These are phyloP conservation scores for Oidiodendron maius DNA, from an alignment of 495 filamentous ascomycete species.

Conservation along the genomic window DNA sequence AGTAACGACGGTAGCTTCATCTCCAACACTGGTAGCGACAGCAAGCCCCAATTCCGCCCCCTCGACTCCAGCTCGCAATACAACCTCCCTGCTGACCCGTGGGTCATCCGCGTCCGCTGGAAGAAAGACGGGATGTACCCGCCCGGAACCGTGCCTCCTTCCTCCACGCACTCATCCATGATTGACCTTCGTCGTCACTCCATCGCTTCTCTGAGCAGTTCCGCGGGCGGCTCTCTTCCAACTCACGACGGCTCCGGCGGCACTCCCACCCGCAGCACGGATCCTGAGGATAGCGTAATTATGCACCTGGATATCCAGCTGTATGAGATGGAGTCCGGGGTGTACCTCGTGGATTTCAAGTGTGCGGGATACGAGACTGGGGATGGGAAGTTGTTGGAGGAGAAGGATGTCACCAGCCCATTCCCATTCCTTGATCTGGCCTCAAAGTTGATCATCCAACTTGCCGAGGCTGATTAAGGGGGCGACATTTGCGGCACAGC, in stretches of 20 bases:
- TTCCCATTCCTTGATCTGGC: constrained; percentile 77
- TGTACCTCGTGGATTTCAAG: constrained; percentile 97
- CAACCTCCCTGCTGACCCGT: constrained; percentile 84
- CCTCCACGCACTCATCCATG: constrained; percentile 23
- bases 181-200: constrained; percentile 24
- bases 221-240: constrained; percentile 21
- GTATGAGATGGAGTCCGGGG: constrained; percentile 88
- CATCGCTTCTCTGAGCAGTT: constrained; percentile 28
- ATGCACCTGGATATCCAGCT: constrained; percentile 96
- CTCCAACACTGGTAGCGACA: constrained; percentile 20
- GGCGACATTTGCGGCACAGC: no score
- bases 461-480: constrained; percentile 57
- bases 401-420: constrained; percentile 69
- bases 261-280: constrained; percentile 20
- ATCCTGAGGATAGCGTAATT: constrained; percentile 52
- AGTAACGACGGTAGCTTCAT: constrained; percentile 19
- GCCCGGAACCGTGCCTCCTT: constrained; percentile 23
- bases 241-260: constrained; percentile 21
- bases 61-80: constrained; percentile 45
- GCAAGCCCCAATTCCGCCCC: constrained; percentile 11
- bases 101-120: constrained; percentile 91
- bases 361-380: constrained; percentile 92
- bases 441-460: constrained; percentile 65
- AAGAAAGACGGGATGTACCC: constrained; percentile 64
- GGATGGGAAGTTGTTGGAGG: constrained; percentile 50